Conservation (phyloP, 495 filamentous ascomycete species). For the Neurospora sp. region DNA sequence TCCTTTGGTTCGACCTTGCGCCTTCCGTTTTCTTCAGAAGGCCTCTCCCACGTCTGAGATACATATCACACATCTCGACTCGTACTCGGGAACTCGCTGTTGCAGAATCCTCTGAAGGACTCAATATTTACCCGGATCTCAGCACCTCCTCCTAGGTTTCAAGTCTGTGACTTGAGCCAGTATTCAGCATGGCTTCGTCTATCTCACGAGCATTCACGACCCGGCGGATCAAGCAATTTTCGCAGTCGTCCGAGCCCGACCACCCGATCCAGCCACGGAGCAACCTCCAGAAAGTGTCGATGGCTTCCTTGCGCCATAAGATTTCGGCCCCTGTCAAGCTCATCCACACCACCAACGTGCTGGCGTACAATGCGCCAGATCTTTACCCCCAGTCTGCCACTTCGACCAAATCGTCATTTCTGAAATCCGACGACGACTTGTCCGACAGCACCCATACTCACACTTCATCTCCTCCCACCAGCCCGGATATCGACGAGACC, state of each 20-base stretch:
- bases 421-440: constrained; percentile 42
- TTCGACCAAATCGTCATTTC: constrained; percentile 44
- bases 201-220: constrained; percentile 61
- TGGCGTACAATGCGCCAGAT: constrained; percentile 86
- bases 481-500: constrained; percentile 62
- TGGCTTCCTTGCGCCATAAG: constrained; percentile 42
- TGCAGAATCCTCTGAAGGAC: neutral
- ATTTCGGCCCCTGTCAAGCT: constrained; percentile 85
- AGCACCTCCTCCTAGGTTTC: neutral
- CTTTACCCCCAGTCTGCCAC: constrained; percentile 47
- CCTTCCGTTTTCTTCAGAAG: neutral
- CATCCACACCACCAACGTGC: constrained; percentile 90
- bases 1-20: neutral
- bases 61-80: neutral
- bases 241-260: constrained; percentile 18
- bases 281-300: constrained; percentile 33
- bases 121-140: neutral
- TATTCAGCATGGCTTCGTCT: constrained; percentile 20
- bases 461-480: constrained; percentile 51
- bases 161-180: neutral
- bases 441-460: constrained; percentile 52
- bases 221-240: constrained; percentile 36
- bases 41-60: neutral
- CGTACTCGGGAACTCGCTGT: neutral
- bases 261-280: constrained; percentile 31